Evolutionary conservation across 2,329 filamentous ascomycete species (phyloP), one percentile per base, ranked within the genome.

Genomic region (Phialemonium atrogriseum): DNA sequence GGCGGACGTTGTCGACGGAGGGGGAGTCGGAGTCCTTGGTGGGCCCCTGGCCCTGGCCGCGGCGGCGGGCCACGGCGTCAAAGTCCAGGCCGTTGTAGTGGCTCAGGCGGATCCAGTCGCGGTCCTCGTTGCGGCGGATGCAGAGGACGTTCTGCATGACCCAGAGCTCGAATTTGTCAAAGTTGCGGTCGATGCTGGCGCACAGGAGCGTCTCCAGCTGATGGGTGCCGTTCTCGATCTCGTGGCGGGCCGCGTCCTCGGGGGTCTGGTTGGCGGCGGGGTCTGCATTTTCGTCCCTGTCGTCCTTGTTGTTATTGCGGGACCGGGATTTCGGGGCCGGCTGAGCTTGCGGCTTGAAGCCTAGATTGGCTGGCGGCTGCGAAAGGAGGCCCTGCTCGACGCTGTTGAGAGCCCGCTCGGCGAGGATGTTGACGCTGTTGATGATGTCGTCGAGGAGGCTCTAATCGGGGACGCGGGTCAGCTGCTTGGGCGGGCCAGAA

Each of bases 401-500:
- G 38, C 83, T 85, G 49, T 85, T 84, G 49, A 94, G 79, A 33
- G 86, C 88, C 55, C 82, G 82, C 59, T 94, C 91, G 49, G 91
- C 82, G 48, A 95, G 75, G 50, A 89, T 84, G 64, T 96, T 98
- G 57, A 95, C 78, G 34, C 82, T 84, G 66, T 96, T 95, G 64
- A 96, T 94, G 47, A 96, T 88, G 61, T 96, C 89, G 73, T 98
- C 91, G 51, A 98, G 82, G 24, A 98, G 76, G 39, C 84, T 84
- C 88, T 94, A 49, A 16, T 25, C 17, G 17, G 32, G 17, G 36
- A 27, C 30, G 33, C 24, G 30, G 28, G 27, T 27, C 17, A 15
- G 12, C 13, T 33, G 27, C 16, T 17, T 11, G 24, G 12, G 22
- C 21, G n/a, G n/a, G n/a, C n/a, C n/a, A n/a, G n/a, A n/a, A n/a